Evolutionary conservation across 2,329 filamentous ascomycete species (phyloP).

Genomic region (Clonostachys chloroleuca): DNA sequence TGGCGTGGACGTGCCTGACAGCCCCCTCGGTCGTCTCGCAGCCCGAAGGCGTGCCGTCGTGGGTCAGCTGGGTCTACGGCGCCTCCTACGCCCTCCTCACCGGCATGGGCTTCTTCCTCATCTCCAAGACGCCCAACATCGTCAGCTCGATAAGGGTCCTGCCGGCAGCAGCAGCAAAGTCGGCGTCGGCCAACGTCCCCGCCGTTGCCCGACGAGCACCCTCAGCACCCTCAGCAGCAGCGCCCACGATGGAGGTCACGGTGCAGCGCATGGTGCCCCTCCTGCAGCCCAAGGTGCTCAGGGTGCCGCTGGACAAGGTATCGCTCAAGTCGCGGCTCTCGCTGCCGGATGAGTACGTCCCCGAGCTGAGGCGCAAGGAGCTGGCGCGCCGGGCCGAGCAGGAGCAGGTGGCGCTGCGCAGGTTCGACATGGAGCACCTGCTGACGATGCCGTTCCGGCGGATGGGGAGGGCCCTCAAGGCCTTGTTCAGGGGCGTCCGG

Average conservation of each 20-base stretch:
- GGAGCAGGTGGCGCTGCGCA: conserved; percentile 28
- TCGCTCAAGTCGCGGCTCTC: conserved; percentile 29
- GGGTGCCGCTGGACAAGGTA: conserved; percentile 25
- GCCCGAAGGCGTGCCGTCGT: conserved; percentile 46
- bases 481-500: conserved; percentile 37
- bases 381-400: conserved; percentile 20
- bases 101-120: conserved; percentile 54
- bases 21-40: conserved; percentile 22
- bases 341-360: conserved; percentile 28
- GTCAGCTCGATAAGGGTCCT: conserved; percentile 55
- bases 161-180: conserved; percentile 18
- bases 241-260: conserved; percentile 34
- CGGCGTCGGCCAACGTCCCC: conserved; percentile 5
- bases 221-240: conserved; percentile 7
- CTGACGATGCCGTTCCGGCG: conserved; percentile 55
- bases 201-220: conserved; percentile 6
- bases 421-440: conserved; percentile 49
- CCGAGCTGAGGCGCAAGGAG: conserved; percentile 21
- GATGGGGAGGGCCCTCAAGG: conserved; percentile 30
- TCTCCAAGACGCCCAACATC: conserved; percentile 52
- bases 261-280: conserved; percentile 46
- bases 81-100: conserved; percentile 56
- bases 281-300: conserved; percentile 34
- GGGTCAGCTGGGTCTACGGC: conserved; percentile 53
- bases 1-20: conserved; percentile 27